Base-by-base conservation (phyloP, 108 stramenopile genomes). In the Nitzschia sp. region DNA sequence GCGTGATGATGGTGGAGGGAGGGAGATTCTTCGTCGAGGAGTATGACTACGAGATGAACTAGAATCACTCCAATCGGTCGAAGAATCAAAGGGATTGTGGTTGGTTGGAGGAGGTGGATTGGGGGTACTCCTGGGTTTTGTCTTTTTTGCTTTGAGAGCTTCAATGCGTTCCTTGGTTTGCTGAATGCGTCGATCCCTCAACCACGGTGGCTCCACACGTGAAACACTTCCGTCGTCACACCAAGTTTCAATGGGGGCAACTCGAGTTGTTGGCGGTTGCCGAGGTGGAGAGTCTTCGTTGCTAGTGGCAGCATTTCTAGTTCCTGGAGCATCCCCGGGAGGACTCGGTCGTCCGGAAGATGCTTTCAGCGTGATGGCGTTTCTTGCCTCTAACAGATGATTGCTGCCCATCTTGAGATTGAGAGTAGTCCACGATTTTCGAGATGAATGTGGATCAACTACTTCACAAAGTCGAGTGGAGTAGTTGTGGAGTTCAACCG, bases 1-100 rank as follows among this genome's bases (percentile, higher is more conserved):
- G 3, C n/a, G 14, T 48, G 14, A 17, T 9, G 12, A 43, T 15
- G 46, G 46, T 17, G 14, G 46, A 17, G 46, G 46, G 6, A 17
- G 17, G 3, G n/a, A 48, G 6, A 6, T 48, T 17, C 46, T 48
- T 48, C n/a, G 46, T 17, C 14, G 2, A 17, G 57, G 26, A 7
- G n/a, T 40, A 20, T 62, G 61, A 0, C 10, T 41, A 20, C 22
- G 61, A 20, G 61, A 62, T 2, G 61, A 62, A 44, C 43, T 62
- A 12, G 61, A 62, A 10, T 62, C 61, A 20, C 61, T 62, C 38
- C 40, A 44, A 34, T 34, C 29, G 10, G 42, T 62, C 10, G 15
- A 39, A 46, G 61, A 62, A 44, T 62, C 61, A 62, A 62, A 62
- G n/a, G 61, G 61, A 46, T 62, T 62, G n/a, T 41, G 61, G 21